A percentile compares a stretch with the other conserved stretches of the same genome.
Conservation (phyloP, 2,329 filamentous ascomycete genomes). For the Fusarium denticulatum region DNA sequence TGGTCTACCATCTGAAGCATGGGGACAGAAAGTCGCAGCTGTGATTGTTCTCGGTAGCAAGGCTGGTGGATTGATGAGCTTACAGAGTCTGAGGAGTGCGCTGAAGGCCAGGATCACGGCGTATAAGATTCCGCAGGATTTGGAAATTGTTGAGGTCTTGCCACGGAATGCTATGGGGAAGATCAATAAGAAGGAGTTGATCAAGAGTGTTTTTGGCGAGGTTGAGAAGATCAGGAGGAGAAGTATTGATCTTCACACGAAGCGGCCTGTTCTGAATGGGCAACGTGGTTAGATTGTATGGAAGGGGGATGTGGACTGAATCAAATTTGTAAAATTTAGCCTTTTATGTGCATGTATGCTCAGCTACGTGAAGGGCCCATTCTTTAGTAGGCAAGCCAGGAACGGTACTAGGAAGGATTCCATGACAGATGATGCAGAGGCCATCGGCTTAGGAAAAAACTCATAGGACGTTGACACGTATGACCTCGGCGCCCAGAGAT, state of each 20-base stretch:
- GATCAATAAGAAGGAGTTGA: conserved; percentile 76
- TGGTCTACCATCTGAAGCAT: conserved; percentile 83
- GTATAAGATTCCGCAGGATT: conserved; percentile 93
- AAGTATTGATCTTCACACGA: not conserved
- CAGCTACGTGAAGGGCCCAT: too few species aligned
- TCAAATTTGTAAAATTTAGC: too few species aligned
- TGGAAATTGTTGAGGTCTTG: conserved; percentile 81
- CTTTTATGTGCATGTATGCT: not conserved
- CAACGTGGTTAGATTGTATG: not conserved
- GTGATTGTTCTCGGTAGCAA: conserved; percentile 77
- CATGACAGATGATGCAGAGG: not conserved
- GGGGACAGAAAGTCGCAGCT: conserved; percentile 95
- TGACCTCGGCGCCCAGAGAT: not conserved
- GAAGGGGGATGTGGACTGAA: too few species aligned
- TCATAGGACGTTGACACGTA: not conserved
- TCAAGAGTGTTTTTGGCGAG: conserved; percentile 63
- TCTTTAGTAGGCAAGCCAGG: rapidly evolving
- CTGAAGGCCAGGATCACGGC: conserved; percentile 78
- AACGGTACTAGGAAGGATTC: rapidly evolving
- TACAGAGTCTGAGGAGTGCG: conserved; percentile 75
- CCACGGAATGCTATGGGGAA: conserved; percentile 98
- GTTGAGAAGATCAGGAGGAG: conserved; percentile 5
- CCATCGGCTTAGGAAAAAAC: not conserved
- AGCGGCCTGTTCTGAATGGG: not conserved
- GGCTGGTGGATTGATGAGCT: conserved; percentile 69